Base-by-base conservation (phyloP, 768 basidiomycete species). In the Suillus subaureus region DNA sequence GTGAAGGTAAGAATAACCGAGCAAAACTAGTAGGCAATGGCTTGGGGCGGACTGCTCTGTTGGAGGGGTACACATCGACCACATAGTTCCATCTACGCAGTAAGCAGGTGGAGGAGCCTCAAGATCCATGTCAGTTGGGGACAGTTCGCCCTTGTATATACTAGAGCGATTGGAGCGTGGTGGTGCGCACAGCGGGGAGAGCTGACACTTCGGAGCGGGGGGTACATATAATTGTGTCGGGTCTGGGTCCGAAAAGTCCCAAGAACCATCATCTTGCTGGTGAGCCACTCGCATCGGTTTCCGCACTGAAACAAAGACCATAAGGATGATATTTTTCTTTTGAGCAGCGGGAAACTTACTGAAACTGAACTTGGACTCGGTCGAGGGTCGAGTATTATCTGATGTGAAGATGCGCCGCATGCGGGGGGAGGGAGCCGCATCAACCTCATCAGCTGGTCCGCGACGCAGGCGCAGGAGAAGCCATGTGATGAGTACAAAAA, bases 171-270 rank as follows among this genome's bases (percentile, higher is more conserved):
- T 64, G 18, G 66, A 64, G 35, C 49, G 68, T 35, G 72, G 63
- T 1, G 58, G 40, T 31, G 63, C 66, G 65, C 8, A 55, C 26
- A 42, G 18, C 18, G 58, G 40, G 40, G 40, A 43, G 40, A 28
- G 40, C 28, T 21, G 58, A 42, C 40, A n/a, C 18, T 28, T 42
- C 39, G 8, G 65, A 28, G 21, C 4, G 18, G 75, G 72, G 11
- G 58, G 7, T 12, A 21, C 4, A 11, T 28, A 31, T 42, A 13
- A 13, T 12, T 64, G 43, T 2, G 18, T 63, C 7, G 64, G 64
- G 64, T 76, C 75, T 3, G 71, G 67, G 45, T 77, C 75, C 0
- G 73, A 69, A 73, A 76, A 77, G 66, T 77, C 76, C 75, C 75
- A 76, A 68, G 71, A 71, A 31, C 55, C 39, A 43, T 73, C 69